Percentiles rank a stretch among this genome's conserved stretches.
These are phyloP conservation scores for Hypocreales sp. DNA, from an alignment of 2,329 filamentous ascomycete species.

Conservation along the genomic window DNA sequence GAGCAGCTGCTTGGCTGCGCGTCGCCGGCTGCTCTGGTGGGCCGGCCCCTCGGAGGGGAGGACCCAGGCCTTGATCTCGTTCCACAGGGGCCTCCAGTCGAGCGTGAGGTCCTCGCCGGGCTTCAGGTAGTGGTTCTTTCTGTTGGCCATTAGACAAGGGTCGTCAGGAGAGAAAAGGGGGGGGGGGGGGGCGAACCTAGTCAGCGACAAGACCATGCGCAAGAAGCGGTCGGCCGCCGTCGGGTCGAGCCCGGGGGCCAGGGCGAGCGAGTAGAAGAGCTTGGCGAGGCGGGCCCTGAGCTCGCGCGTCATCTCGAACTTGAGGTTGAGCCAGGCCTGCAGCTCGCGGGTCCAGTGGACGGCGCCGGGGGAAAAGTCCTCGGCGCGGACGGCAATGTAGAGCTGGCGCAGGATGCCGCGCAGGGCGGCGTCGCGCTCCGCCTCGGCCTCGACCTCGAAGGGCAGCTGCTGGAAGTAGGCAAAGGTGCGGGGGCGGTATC, in stretches of 20 bases:
- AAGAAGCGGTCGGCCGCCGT: constrained; percentile 77
- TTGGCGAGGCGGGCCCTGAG: constrained; percentile 72
- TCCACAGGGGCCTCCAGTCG: constrained; percentile 88
- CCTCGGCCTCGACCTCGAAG: constrained; percentile 71
- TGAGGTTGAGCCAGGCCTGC: constrained; percentile 85
- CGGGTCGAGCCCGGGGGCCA: constrained; percentile 79
- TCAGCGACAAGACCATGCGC: constrained; percentile 90
- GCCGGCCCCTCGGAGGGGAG: constrained; percentile 68
- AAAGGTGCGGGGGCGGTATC: constrained; percentile 78
- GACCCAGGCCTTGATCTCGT: constrained; percentile 81
- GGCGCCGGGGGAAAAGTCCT: constrained; percentile 87
- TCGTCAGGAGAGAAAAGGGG: background rate
- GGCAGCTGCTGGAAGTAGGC: constrained; percentile 85
- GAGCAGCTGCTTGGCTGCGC: constrained; percentile 50
- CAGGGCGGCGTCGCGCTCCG: constrained; percentile 62
- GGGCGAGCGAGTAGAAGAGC: constrained; percentile 84
- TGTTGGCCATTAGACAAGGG: constrained; percentile 15
- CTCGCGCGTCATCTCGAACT: constrained; percentile 86
- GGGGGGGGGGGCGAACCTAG: constrained; percentile 49
- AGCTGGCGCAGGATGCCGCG: constrained; percentile 84
- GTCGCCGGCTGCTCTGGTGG: constrained; percentile 39
- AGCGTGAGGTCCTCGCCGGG: constrained; percentile 78
- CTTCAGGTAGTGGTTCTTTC: constrained; percentile 89
- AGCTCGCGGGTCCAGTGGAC: constrained; percentile 96
- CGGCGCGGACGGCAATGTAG: constrained; percentile 78